A percentile compares a stretch with the other conserved stretches of the same genome.
phyloP scores from a whole-genome alignment of 2,329 filamentous ascomycete species.

The Hypoxylon sp. region DNA sequence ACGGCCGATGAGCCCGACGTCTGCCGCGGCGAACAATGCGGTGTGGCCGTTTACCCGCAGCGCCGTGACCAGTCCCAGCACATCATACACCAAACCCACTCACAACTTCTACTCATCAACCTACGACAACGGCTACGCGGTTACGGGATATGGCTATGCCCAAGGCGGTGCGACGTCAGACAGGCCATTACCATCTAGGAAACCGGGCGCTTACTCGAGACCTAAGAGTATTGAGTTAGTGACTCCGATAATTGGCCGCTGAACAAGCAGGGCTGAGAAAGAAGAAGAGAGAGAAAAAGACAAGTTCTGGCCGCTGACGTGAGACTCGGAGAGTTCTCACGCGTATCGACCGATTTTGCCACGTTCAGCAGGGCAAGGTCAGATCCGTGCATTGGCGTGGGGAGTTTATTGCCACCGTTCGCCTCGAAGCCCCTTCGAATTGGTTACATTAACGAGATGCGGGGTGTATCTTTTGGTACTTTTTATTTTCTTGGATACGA shows the following conservation, averaged over 20 bases:
- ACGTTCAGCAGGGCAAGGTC: slow-evolving; percentile 32
- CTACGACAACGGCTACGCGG: slow-evolving; percentile 58
- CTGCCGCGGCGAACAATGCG: slow-evolving; percentile 55
- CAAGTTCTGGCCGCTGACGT: slow-evolving; percentile 34
- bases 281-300: slow-evolving; percentile 24
- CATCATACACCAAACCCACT: slow-evolving; percentile 57
- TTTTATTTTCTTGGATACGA: no score
- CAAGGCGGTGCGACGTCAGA: slow-evolving; percentile 53
- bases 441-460: slow-evolving; percentile 37
- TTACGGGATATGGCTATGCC: slow-evolving; percentile 50
- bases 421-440: slow-evolving; percentile 22
- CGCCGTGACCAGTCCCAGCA: slow-evolving; percentile 60
- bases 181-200: slow-evolving; percentile 64
- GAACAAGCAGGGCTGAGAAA: no score
- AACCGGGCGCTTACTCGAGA: slow-evolving; percentile 62
- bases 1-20: slow-evolving; percentile 64
- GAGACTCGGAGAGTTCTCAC: slow-evolving; percentile 35
- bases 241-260: slow-evolving; percentile 65
- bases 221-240: slow-evolving; percentile 71
- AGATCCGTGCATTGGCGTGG: slow-evolving; percentile 30
- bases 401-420: slow-evolving; percentile 28
- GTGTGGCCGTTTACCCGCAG: slow-evolving; percentile 66
- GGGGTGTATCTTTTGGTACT: slow-evolving; percentile 38
- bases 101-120: slow-evolving; percentile 59
- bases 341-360: slow-evolving; percentile 30